phyloP scores from a whole-genome alignment of 305 asterid species.

The Fraxinus nigra region DNA sequence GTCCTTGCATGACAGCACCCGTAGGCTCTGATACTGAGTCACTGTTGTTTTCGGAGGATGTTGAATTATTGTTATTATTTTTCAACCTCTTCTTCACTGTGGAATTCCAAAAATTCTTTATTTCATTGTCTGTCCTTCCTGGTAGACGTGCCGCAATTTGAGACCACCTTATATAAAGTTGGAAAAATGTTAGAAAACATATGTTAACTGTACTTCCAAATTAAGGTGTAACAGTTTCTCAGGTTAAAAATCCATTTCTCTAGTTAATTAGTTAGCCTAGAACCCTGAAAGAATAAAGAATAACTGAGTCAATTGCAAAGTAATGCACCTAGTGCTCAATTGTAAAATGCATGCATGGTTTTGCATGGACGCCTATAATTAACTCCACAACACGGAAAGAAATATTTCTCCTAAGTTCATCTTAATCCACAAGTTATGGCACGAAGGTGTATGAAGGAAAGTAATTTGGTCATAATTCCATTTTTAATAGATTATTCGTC shows the following conservation, averaged over 20 bases:
- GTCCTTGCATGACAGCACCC: constrained; percentile 20
- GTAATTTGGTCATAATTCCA: too few species aligned
- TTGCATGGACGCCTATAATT: neutral
- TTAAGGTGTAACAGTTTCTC: neutral
- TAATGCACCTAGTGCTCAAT: neutral
- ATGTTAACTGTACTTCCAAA: neutral
- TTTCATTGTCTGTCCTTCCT: constrained; percentile 54
- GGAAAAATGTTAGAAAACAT: neutral
- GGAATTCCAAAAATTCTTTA: constrained; percentile 53
- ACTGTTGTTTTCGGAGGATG: constrained; percentile 36
- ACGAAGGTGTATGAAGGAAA: too few species aligned
- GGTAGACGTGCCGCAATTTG: constrained; percentile 54
- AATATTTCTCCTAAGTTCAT: too few species aligned
- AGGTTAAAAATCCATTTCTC: neutral
- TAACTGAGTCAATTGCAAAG: neutral
- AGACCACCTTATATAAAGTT: constrained; percentile 37
- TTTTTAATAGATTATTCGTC: too few species aligned
- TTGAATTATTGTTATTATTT: constrained; percentile 21
- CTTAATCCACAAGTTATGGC: too few species aligned
- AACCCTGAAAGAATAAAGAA: neutral
- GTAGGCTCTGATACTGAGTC: constrained; percentile 45
- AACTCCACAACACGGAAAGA: too few species aligned
- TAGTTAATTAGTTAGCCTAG: neutral
- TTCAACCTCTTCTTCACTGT: constrained; percentile 46
- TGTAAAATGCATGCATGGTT: neutral